A percentile compares a stretch with the other conserved stretches of the same genome.
These are phyloP conservation scores for Citrus mangshanensis DNA, from an alignment of 345 rosid species.

Conservation along the genomic window DNA sequence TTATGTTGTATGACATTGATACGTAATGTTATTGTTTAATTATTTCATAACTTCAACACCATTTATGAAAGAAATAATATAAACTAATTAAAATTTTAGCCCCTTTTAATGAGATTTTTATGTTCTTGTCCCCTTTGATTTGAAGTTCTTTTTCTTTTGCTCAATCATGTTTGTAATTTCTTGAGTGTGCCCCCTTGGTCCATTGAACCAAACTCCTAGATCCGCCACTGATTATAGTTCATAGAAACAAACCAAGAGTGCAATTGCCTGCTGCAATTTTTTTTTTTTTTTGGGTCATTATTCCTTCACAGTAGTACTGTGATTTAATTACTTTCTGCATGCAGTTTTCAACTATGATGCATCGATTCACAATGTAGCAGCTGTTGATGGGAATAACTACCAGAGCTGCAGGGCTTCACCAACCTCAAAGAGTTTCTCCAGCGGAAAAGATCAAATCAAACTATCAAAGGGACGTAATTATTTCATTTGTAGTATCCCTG, in stretches of 20 bases:
- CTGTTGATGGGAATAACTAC: slow-evolving; percentile 13
- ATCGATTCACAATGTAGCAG: slow-evolving; percentile 17
- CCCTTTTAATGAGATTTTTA: background rate
- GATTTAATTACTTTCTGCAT: background rate
- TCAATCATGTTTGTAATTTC: background rate
- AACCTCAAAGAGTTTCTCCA: slow-evolving; percentile 5
- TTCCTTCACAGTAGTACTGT: background rate
- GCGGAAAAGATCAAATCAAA: slow-evolving; percentile 18
- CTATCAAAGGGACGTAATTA: slow-evolving; percentile 22
- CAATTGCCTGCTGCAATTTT: background rate
- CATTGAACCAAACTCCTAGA: too few relatives aligned
- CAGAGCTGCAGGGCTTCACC: slow-evolving; percentile 10
- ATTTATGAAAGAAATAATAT: too few relatives aligned
- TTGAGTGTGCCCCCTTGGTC: too few relatives aligned
- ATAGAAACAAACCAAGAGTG: background rate
- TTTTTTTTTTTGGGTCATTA: background rate
- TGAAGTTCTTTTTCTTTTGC: background rate
- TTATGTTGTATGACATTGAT: too few relatives aligned
- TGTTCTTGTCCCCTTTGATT: too few relatives aligned
- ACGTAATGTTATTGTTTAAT: too few relatives aligned
- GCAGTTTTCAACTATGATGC: slow-evolving; percentile 25
- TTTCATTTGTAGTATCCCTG: slow-evolving; percentile 24
- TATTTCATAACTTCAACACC: too few relatives aligned
- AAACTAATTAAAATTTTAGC: too few relatives aligned
- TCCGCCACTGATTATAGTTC: too few relatives aligned